phyloP scores from a whole-genome alignment of 2,329 filamentous ascomycete genomes.

The Fusarium acutatum region DNA sequence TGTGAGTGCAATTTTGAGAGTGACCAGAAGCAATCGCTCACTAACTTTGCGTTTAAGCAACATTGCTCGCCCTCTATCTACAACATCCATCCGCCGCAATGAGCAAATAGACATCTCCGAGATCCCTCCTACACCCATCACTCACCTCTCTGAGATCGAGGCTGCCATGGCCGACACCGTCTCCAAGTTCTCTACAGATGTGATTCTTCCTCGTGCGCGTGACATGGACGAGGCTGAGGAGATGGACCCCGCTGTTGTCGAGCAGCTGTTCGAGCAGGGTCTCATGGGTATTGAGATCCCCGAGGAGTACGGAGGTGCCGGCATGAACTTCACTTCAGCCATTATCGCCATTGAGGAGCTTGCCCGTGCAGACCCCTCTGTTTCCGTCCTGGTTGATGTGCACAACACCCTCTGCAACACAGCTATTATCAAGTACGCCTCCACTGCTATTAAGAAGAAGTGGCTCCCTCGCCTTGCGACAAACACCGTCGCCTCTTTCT shows the following conservation, averaged over 20 bases:
- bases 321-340: slow-evolving; percentile 98
- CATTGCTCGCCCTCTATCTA: slow-evolving; percentile 65
- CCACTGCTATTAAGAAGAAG: slow-evolving; percentile 78
- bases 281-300: slow-evolving; percentile 98
- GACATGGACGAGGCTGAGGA: slow-evolving; percentile 97
- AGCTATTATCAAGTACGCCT: slow-evolving; percentile 85
- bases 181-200: slow-evolving; percentile 87
- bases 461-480: slow-evolving; percentile 92
- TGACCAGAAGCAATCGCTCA: background rate
- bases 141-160: slow-evolving; percentile 91
- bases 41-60: slow-evolving; percentile 21
- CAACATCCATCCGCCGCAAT: slow-evolving; percentile 63
- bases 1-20: slow-evolving; percentile 37
- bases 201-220: slow-evolving; percentile 88
- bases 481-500: slow-evolving; percentile 90
- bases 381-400: slow-evolving; percentile 94
- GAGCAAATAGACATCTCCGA: slow-evolving; percentile 70
- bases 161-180: slow-evolving; percentile 88
- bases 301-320: slow-evolving; percentile 94
- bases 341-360: slow-evolving; percentile 98
- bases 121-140: slow-evolving; percentile 90
- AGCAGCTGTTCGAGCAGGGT: slow-evolving; percentile 96
- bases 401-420: slow-evolving; percentile 99
- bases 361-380: slow-evolving; percentile 90
- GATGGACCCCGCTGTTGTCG: slow-evolving; percentile 89